Base-by-base conservation (phyloP, 768 basidiomycete species). In the Infundibulicybe gibba region DNA sequence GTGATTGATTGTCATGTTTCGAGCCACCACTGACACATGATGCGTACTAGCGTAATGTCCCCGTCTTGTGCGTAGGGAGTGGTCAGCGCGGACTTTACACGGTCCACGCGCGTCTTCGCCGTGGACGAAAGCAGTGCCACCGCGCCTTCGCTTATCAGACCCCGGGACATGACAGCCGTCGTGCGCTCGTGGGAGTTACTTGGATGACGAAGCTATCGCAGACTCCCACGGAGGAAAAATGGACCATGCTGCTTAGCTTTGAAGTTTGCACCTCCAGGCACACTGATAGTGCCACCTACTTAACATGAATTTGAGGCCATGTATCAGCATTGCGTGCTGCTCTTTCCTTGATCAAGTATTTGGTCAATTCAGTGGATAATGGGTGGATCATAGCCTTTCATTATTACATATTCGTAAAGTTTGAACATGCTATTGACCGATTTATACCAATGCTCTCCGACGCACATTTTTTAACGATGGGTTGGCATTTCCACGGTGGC, bases 401-500 rank as follows among this genome's bases (percentile, higher is more conserved):
- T 25, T 25, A 25, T 8, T 25, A n/a, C n/a, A n/a, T 25, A 25
- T 25, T 25, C 8, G 8, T 8, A 25, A 25, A n/a, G n/a, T n/a
- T n/a, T n/a, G n/a, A n/a, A 8, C 25, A 8, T 8, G 8, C 25
- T 3, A 25, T 25, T 25, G 25, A 25, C 8, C n/a, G n/a, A n/a
- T 25, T 25, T 43, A 15, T 9, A 32, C 38, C 12, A n/a, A 13
- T 32, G 16, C 13, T 37, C 1, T n/a, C 9, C 6, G 17, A 41
- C 9, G 8, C n/a, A 13, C 6, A 13, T 16, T 21, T 11, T 44
- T 79, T 63, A 87, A 51, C 79, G 74, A 58, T 88, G 80, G 19
- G 87, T 92, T 32, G 90, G 90, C 90, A 93, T 93, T 54, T 85
- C 76, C 13, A 90, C 87, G 3, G 89, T 78, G n/a, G 90, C 90